Evolutionary conservation across 1,284 basidiomycete genomes (phyloP), one percentile per base, ranked within the genome.

Genomic region (Meripilus lineatus): DNA sequence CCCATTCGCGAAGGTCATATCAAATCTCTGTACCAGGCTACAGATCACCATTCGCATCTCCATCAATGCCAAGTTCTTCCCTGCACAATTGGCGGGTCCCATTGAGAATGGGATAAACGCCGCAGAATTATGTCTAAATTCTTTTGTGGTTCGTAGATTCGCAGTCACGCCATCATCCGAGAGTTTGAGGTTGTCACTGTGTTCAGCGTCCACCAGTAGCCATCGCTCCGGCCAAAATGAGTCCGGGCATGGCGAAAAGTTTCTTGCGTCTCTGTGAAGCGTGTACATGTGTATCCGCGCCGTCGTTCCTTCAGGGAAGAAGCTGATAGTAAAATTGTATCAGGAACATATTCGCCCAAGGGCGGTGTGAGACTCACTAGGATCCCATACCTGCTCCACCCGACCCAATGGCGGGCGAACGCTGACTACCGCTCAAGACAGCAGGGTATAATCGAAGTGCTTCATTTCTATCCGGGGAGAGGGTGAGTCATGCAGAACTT

Each of bases 401-500:
- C 10, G 43, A 49, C 2, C 56, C 56, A 4, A 30, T 36, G 10
- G 47, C 48, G 0, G 60, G 65, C n/a, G 67, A 63, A 32, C 81
- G 72, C 43, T 77, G 73, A 20, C 72, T 68, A 32, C 71, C 72
- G 21, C 69, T 72, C 6, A 72, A 68, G 8, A 80, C 62, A 10
- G 77, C 67, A 8, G 81, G 77, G 33, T 69, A 67, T 26, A 84
- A 60, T 33, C 82, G 68, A 38, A 84, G 54, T 0, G 71, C 60
- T 56, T 84, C 81, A 32, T 81, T 79, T 46, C 81, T 84, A 56
- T 20, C 53, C 26, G 10, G 15, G 8, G 21, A 6, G 15, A n/a
- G 7, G 10, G 20, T 21, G 23, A 4, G 23, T 5, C n/a, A 7
- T 2, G 14, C n/a, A n/a, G n/a, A n/a, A n/a, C n/a, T n/a, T n/a